A percentile compares a stretch with the other conserved stretches of the same genome.
phyloP scores from a whole-genome alignment of 73 alveolate genomes.

The Tetrahymena thermophila region DNA sequence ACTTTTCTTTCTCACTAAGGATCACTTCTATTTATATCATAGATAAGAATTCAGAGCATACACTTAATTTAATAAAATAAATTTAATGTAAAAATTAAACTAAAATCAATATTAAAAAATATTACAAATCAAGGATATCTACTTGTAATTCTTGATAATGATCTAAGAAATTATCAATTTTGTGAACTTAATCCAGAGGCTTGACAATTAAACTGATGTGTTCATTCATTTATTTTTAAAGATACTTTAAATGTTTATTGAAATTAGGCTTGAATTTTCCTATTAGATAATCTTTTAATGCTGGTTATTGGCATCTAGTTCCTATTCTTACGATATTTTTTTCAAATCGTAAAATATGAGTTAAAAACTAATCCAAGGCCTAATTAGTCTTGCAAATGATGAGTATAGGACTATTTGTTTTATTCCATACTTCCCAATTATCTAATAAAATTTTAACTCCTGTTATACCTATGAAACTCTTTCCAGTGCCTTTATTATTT shows the following conservation, averaged over 20 bases:
- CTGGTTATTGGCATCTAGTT: background rate
- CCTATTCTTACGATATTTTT: background rate
- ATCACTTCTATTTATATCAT: background rate
- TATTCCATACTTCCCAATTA: background rate
- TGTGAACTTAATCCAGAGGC: background rate
- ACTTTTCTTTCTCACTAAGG: background rate
- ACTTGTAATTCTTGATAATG: background rate
- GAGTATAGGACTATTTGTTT: background rate
- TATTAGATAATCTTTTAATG: background rate
- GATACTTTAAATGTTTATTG: background rate
- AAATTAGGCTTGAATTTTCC: background rate
- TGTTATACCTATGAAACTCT: background rate
- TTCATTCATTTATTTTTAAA: background rate
- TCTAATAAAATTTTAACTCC: background rate
- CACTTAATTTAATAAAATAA: background rate
- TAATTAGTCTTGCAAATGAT: background rate
- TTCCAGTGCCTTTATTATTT: background rate
- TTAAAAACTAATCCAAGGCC: background rate
- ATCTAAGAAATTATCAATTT: background rate
- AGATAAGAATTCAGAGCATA: background rate
- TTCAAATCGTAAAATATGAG: background rate
- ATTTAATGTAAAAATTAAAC: background rate
- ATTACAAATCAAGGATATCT: background rate
- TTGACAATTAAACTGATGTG: background rate
- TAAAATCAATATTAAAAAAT: background rate